A percentile compares a stretch with the other conserved stretches of the same genome.
Conservation (phyloP, 2,329 filamentous ascomycete genomes). For the Talaromyces marneffei region DNA sequence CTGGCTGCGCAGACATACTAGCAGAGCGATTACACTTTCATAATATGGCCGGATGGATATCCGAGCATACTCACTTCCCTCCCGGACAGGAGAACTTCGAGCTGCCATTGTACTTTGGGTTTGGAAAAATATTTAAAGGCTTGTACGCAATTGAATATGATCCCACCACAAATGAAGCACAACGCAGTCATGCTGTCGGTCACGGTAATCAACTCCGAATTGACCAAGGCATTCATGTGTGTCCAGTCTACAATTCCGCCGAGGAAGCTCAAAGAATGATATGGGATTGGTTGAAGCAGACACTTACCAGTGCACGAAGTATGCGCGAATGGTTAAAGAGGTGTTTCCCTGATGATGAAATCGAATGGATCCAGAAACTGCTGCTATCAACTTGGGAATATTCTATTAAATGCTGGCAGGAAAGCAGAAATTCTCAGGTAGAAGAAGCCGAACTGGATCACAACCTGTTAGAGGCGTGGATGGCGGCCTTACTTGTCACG, state of each 20-base stretch:
- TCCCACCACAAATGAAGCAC: background rate
- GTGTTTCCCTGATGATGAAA: background rate
- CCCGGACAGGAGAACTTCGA: background rate
- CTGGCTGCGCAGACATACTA: slow-evolving; percentile 1
- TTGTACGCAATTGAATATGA: background rate
- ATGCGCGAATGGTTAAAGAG: background rate
- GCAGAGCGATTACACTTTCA: background rate
- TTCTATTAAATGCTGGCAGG: background rate
- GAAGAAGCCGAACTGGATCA: background rate
- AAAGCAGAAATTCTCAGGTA: background rate
- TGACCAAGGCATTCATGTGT: background rate
- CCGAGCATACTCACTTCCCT: background rate
- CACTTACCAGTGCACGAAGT: background rate
- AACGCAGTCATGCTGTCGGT: background rate
- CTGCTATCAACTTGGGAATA: slow-evolving; percentile 3
- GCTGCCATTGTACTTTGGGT: slow-evolving; percentile 7
- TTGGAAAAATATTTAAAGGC: background rate
- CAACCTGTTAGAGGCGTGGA: slow-evolving; percentile 9
- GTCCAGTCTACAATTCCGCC: background rate
- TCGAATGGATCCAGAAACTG: background rate
- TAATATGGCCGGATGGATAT: background rate
- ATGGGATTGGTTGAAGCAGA: background rate
- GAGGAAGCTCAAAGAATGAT: background rate
- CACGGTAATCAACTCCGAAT: background rate
- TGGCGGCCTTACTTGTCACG: slow-evolving; percentile 4